Base-by-base conservation (phyloP, 2,329 filamentous ascomycete genomes). In the Fusarium sp. region DNA sequence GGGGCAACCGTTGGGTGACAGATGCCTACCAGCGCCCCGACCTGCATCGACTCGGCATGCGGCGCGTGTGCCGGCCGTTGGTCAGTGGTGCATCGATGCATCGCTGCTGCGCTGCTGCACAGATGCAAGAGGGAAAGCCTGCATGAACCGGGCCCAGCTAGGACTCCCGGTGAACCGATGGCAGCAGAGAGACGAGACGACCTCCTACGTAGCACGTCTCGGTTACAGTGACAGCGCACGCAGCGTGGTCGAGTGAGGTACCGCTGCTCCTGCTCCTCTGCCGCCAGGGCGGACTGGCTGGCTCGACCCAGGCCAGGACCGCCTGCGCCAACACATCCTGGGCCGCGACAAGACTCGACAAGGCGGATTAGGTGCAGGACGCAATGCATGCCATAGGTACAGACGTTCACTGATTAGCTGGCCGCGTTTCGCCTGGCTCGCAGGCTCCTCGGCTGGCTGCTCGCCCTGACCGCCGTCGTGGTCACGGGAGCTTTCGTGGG, bases 341-440 rank as follows among this genome's bases (percentile, higher is more conserved):
- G 66, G 24, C 64, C 68, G 66, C 62, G 53, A 71, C 69, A 66
- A 67, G 59, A 70, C 49, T 55, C 58, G 70, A 65, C 56, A 75
- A 64, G 76, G 70, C 65, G 68, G 57, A 74, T 79, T 79, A 79
- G 77, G 67, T 79, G 77, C 77, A 79, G 77, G 71, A 79, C 65
- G 77, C 73, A 79, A 79, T 79, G 77, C 77, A 79, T 78, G 76
- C 77, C 77, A 79, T 79, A 78, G 67, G 67, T 77, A 79, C 77
- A 77, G 74, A 74, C 66, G 74, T 67, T 69, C 69, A 58, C 66
- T 77, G 71, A 75, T 77, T 77, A 75, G 77, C 72, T 73, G 69
- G 70, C 33, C 40, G 58, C 55, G 59, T 64, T 58, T 66, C 55
- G 62, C 62, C 62, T 72, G 61, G 68, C 58, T 69, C 55, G 33